Base-by-base conservation (phyloP, 192 early-diverging fungal genomes). In the Thamnidium elegans region DNA sequence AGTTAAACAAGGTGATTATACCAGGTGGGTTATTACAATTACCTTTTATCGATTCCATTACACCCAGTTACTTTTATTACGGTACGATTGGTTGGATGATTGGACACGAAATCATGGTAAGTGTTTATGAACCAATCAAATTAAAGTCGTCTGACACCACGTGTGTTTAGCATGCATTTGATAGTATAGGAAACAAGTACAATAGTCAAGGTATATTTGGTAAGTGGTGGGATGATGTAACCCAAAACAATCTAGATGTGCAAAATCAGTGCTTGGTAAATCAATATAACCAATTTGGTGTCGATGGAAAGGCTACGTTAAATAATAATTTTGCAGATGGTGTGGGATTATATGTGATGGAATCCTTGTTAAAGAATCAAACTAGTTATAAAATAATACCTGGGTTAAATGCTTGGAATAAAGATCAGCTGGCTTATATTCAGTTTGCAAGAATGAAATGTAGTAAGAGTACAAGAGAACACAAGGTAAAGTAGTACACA, bases 91-190 rank as follows among this genome's bases (percentile, higher is more conserved):
- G 90, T 6, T 78, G 81, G 55, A 75, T 92, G 26, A 78, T 89
- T 23, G 89, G 90, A 6, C 90, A 91, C 67, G 88, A 91, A 65
- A 71, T 91, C 21, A 82, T 81, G 47, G 81, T 82, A 73, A 67
- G 59, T 52, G 3, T 11, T 13, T 42, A 11, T 55, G 48, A 31
- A n/a, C 26, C 10, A 48, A 48, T 48, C 46, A 48, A 15, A 15
- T 48, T 0, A 9, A 10, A 13, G 46, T 48, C 46, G 15, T 19
- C 46, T 48, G 46, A 48, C 46, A 14, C 17, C 46, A 48, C 46
- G 17, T 48, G 46, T 48, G 15, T 32, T 42, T 67, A 82, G 66
- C 90, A 92, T 60, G 90, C 73, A 8, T 92, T 90, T 77, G 90
- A 90, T 69, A 67, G 74, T 30, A 72, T 42, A 5, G 90, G 90